Conservation (phyloP, 257 asterid genomes). For the Gentiana dahurica region DNA sequence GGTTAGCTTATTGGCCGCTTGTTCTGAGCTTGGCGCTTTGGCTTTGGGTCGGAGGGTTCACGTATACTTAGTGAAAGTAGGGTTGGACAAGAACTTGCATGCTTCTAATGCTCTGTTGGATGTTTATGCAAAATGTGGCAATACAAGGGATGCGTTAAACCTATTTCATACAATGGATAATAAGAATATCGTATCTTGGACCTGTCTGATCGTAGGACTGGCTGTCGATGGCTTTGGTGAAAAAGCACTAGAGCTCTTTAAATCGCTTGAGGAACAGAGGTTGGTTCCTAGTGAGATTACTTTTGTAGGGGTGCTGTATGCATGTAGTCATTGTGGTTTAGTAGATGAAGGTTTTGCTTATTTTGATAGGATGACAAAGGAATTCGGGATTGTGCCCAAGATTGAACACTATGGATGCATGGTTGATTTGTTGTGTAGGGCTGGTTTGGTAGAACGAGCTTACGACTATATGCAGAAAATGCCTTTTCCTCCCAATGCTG, state of each 20-base stretch:
- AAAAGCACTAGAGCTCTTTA: slow-evolving; percentile 49
- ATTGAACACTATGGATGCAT: slow-evolving; percentile 80
- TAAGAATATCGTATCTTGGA: slow-evolving; percentile 67
- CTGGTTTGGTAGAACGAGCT: slow-evolving; percentile 58
- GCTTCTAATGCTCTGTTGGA: slow-evolving; percentile 61
- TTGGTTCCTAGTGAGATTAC: slow-evolving; percentile 56
- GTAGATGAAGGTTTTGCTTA: slow-evolving; percentile 57
- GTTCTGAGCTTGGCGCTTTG: slow-evolving; percentile 71
- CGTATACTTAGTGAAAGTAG: slow-evolving; percentile 49
- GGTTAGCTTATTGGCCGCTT: slow-evolving; percentile 74
- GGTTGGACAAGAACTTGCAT: slow-evolving; percentile 50
- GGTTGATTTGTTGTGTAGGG: slow-evolving; percentile 78
- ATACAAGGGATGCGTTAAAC: slow-evolving; percentile 42
- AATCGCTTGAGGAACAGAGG: slow-evolving; percentile 42
- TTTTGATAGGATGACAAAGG: slow-evolving; percentile 46
- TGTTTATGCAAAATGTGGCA: slow-evolving; percentile 70
- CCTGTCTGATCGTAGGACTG: slow-evolving; percentile 54
- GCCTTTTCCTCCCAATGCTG: slow-evolving; percentile 64
- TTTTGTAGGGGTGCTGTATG: slow-evolving; percentile 67
- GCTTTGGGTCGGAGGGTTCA: slow-evolving; percentile 67
- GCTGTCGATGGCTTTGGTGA: slow-evolving; percentile 74
- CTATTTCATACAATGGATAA: slow-evolving; percentile 50
- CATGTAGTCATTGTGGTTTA: slow-evolving; percentile 85
- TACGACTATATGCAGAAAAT: slow-evolving; percentile 47
- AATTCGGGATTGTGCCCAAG: slow-evolving; percentile 44